phyloP scores from a whole-genome alignment of 768 basidiomycete genomes.

The Rhizopogon sp. region DNA sequence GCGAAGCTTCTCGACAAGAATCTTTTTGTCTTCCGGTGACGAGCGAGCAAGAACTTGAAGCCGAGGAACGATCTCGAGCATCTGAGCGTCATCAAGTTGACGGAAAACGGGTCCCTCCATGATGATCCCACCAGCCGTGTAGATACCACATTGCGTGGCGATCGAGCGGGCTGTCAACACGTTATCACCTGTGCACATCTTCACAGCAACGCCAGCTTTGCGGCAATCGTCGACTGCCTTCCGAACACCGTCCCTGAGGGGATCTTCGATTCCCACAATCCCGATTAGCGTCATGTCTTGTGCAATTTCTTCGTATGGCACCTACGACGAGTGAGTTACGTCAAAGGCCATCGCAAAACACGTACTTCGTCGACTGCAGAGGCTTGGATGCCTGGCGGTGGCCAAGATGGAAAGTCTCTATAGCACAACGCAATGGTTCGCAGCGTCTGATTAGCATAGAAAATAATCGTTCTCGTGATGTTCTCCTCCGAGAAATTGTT shows the following conservation, averaged over 20 bases:
- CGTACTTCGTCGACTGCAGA: constrained; percentile 51
- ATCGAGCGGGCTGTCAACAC: constrained; percentile 95
- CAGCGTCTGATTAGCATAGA: constrained; percentile 95
- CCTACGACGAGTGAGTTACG: constrained; percentile 31
- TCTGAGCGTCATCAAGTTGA: constrained; percentile 61
- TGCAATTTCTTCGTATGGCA: constrained; percentile 66
- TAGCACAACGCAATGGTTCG: constrained; percentile 95
- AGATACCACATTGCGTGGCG: constrained; percentile 94
- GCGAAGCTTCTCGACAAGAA: constrained; percentile 86
- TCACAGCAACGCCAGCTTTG: constrained; percentile 86
- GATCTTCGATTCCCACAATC: constrained; percentile 95
- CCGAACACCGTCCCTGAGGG: constrained; percentile 83
- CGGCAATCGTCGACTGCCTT: constrained; percentile 86
- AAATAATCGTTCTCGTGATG: constrained; percentile 89
- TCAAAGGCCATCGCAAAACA: constrained; percentile 3
- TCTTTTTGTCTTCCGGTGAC: constrained; percentile 94
- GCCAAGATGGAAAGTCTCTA: constrained; percentile 83
- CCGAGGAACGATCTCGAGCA: constrained; percentile 81
- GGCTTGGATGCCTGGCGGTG: constrained; percentile 46
- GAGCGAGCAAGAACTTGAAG: constrained; percentile 97
- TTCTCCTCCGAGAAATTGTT: constrained; percentile 70
- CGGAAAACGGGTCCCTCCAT: constrained; percentile 98
- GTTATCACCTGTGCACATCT: constrained; percentile 99
- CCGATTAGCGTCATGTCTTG: constrained; percentile 78
- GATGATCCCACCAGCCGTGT: constrained; percentile 87